Evolutionary conservation across 2,329 filamentous ascomycete species (phyloP), one percentile per base, ranked within the genome.

Genomic region (Aspergillus vadensis): DNA sequence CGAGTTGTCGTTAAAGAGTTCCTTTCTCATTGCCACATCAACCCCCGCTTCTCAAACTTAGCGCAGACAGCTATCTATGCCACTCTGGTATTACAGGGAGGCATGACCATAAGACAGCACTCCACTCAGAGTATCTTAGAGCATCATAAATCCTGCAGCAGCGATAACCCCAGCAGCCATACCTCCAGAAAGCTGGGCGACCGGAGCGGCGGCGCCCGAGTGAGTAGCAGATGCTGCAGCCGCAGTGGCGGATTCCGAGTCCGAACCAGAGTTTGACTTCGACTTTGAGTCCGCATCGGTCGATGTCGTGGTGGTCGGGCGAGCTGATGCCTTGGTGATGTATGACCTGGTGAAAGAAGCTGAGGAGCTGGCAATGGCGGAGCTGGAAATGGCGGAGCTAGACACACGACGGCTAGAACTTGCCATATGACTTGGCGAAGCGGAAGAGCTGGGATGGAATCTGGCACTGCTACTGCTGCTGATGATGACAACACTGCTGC

Each of bases 71-170:
- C 47, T 50, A 14, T 17, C 15, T 27, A 50, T 32, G n/a, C 25
- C 9, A 25, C 30, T 12, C 6, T 50, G 7, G 25, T 10, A 19
- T 32, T 50, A 9, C 9, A 8, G 12, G 25, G 32, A 14, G 25
- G 14, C n/a, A 30, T 30, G 25, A 19, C 9, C 15, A 10, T 32
- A 27, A 27, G 10, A 27, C n/a, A 32, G n/a, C 41, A 23, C n/a
- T 23, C n/a, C 25, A n/a, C 15, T 50, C 17, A 27, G 23, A 47
- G 19, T 14, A 19, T 2, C 53, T 67, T 74, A 78, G 44, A 76
- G 65, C 63, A 77, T 56, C n/a, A 72, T 57, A 27, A 75, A 52
- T 21, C 73, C 74, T n/a, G 70, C 72, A 44, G 72, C 63, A 48
- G 70, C 74, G 39, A 72, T 52, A 3, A 65, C 72, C 64, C 72